Conservation (phyloP, 768 basidiomycete genomes). For the Lepiota brunneoincarnata region DNA sequence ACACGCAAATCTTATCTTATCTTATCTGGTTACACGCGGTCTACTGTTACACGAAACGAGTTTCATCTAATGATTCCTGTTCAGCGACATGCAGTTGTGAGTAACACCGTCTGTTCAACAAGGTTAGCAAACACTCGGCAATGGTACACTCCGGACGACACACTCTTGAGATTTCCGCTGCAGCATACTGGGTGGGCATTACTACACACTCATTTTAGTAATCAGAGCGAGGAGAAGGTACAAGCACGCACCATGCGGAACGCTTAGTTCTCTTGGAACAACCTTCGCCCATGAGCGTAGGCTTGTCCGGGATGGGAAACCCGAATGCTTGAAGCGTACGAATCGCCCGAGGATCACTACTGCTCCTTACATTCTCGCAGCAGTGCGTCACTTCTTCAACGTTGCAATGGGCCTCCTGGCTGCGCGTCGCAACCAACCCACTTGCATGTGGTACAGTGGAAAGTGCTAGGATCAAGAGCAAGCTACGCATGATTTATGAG, state of each 20-base stretch:
- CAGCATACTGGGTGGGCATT: slow-evolving; percentile 3
- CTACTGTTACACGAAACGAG: too few species aligned
- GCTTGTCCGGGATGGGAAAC: neutral
- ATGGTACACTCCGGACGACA: neutral
- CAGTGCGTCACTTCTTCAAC: slow-evolving; percentile 5
- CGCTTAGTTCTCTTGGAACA: neutral
- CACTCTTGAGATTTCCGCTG: neutral
- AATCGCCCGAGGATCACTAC: neutral
- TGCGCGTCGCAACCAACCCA: neutral
- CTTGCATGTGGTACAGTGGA: neutral
- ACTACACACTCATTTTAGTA: neutral
- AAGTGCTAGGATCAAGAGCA: neutral
- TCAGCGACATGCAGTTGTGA: neutral
- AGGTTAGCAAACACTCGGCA: neutral
- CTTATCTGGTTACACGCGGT: too few species aligned
- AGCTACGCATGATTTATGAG: neutral
- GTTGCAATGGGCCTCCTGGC: neutral
- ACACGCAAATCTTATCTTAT: neutral
- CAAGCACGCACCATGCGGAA: neutral
- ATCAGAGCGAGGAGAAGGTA: neutral
- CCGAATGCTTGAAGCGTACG: neutral
- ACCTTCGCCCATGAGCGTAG: neutral
- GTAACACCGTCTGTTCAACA: neutral
- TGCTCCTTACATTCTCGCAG: neutral
- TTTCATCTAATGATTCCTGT: neutral